phyloP scores from a whole-genome alignment of 495 filamentous ascomycete species.

The Penicillium silybi region DNA sequence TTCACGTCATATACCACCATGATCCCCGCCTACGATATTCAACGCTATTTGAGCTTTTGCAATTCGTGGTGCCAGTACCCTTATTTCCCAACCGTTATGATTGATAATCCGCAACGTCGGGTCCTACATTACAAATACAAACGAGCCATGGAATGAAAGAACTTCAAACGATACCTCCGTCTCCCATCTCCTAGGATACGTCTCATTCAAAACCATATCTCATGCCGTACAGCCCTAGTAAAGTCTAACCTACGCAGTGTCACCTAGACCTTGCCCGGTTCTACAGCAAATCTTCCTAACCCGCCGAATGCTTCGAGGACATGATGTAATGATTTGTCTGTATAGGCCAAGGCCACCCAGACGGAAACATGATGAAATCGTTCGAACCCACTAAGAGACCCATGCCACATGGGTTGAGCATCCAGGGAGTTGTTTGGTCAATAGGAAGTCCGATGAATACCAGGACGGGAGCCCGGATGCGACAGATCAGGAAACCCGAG shows the following conservation, averaged over 20 bases:
- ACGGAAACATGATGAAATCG: neutral
- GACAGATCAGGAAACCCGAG: neutral
- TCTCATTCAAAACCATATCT: neutral
- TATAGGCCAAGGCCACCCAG: neutral
- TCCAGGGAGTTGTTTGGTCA: neutral
- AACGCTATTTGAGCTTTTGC: neutral
- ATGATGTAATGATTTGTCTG: neutral
- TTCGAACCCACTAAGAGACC: neutral
- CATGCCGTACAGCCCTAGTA: neutral
- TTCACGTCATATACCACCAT: neutral
- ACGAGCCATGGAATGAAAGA: neutral
- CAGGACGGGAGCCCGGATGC: neutral
- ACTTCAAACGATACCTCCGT: neutral
- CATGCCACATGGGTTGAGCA: neutral
- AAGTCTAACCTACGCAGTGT: neutral
- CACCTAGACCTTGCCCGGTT: neutral
- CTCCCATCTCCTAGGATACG: neutral
- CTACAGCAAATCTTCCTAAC: neutral
- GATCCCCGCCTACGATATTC: neutral
- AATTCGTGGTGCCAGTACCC: neutral
- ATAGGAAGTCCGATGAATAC: neutral
- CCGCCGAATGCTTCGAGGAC: neutral
- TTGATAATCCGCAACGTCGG: neutral
- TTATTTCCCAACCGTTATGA: neutral
- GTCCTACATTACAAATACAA: neutral